Evolutionary conservation across 2,329 filamentous ascomycete genomes (phyloP).

Genomic region (Fusarium penzigii): DNA sequence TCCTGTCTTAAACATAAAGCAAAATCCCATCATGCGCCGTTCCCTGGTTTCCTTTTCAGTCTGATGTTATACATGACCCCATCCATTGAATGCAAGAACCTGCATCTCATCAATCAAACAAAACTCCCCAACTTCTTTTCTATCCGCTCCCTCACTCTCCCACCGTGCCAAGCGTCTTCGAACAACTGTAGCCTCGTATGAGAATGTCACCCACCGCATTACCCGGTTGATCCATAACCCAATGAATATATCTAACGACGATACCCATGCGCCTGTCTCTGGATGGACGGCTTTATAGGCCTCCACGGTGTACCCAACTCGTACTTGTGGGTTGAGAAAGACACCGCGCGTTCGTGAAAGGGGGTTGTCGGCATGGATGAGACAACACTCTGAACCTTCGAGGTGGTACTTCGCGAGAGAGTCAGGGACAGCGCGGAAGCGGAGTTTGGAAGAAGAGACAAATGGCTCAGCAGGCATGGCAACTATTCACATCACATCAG

Average conservation of each 20-base stretch:
- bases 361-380: slow-evolving; percentile 73
- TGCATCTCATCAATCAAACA: slow-evolving; percentile 65
- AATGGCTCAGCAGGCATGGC: slow-evolving; percentile 58
- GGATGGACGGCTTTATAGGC: slow-evolving; percentile 55
- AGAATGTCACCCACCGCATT: slow-evolving; percentile 41
- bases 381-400: slow-evolving; percentile 78
- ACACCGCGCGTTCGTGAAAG: slow-evolving; percentile 55
- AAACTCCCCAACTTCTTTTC: slow-evolving; percentile 47
- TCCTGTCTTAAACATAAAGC: too few species aligned
- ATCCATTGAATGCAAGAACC: slow-evolving; percentile 57
- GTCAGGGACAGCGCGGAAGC: slow-evolving; percentile 66
- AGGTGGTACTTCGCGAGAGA: slow-evolving; percentile 62
- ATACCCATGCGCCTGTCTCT: slow-evolving; percentile 44
- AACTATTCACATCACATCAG: slow-evolving; percentile 30
- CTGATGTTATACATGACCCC: slow-evolving; percentile 52
- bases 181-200: slow-evolving; percentile 37
- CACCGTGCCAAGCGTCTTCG: slow-evolving; percentile 40
- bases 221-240: slow-evolving; percentile 63
- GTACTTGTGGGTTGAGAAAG: slow-evolving; percentile 68
- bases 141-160: slow-evolving; percentile 36
- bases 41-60: slow-evolving; percentile 15
- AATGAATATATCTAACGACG: slow-evolving; percentile 46
- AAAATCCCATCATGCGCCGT: background rate
- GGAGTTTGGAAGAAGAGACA: slow-evolving; percentile 46
- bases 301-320: slow-evolving; percentile 61